Conservation (phyloP, 768 basidiomycete genomes). For the Termitomyces sp. region DNA sequence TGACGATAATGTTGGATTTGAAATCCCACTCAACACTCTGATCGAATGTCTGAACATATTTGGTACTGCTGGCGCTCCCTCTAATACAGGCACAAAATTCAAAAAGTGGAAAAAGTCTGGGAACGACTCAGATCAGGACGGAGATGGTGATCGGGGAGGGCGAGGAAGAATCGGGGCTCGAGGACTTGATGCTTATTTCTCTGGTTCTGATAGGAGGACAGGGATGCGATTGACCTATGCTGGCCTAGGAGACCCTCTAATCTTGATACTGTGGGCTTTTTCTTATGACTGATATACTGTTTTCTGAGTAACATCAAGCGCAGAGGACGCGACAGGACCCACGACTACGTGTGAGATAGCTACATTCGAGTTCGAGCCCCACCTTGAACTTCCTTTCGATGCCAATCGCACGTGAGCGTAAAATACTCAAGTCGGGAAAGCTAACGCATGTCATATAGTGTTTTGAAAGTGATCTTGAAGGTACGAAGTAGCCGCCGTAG, state of each 20-base stretch:
- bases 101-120: conserved; percentile 44
- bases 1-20: conserved; percentile 49
- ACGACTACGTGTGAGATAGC: conserved; percentile 84
- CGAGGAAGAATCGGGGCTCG: conserved; percentile 22
- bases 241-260: conserved; percentile 74
- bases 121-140: conserved; percentile 41
- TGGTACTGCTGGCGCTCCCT: conserved; percentile 62
- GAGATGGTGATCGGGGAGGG: conserved; percentile 29
- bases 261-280: conserved; percentile 64
- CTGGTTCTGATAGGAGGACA: conserved; percentile 58
- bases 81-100: conserved; percentile 28
- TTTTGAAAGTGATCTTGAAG: conserved; percentile 83
- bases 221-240: conserved; percentile 82
- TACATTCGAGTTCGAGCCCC: conserved; percentile 79
- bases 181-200: conserved; percentile 57
- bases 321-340: conserved; percentile 75
- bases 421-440: neutral
- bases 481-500: conserved; percentile 24
- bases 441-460: conserved; percentile 31
- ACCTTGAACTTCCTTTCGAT: conserved; percentile 77
- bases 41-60: conserved; percentile 93
- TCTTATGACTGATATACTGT: neutral
- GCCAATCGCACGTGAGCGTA: conserved; percentile 49
- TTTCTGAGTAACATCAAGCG: conserved; percentile 30
- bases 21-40: conserved; percentile 77